Base-by-base conservation (phyloP, 2,329 filamentous ascomycete genomes). In the Sarocladiaceae sp. region DNA sequence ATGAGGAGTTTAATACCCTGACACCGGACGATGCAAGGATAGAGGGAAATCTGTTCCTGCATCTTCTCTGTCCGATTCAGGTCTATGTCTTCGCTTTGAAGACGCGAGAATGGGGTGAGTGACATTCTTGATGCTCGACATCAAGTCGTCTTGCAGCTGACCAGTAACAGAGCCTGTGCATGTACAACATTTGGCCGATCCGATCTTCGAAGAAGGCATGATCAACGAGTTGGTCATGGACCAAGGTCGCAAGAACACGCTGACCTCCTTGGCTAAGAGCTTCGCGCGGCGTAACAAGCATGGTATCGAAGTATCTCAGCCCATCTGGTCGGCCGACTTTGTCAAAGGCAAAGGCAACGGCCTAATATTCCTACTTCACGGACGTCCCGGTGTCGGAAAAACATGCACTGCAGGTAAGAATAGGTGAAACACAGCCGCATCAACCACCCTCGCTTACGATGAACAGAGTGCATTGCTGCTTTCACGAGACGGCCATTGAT, bases 381-480 rank as follows among this genome's bases (percentile, higher is more conserved):
- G 53, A 1, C 43, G 46, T 9, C 51, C 55, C 3, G 55, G 53
- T 1, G 53, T 57, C 1, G 55, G 55, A 1, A 58, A 58, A 35
- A 58, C 55, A 2, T 61, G 51, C 32, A 63, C 60, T 2, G 55
- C 55, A 23, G 61, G 59, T 59, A 47, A 33, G 50, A 48, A 6
- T 20, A 11, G 10, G 16, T 9, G 12, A 33, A 4, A 23, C 10
- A 23, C 3, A 16, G 6, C 11, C 6, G 10, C 6, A 11, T 6
- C 3, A 2, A 24, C 35, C n/a, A 20, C 15, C 6, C 16, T 12
- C 23, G 4, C 23, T 26, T 31, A 33, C 10, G 7, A 4, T 6
- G 6, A 13, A 26, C 32, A 63, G 60, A 65, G 43, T 64, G 57
- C 20, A 64, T 64, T 10, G 59, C 62, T 0, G 56, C 55, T 9